These are phyloP conservation scores for Phytophthora ramorum DNA, from an alignment of 352 stramenopile species.

Conservation along the genomic window DNA sequence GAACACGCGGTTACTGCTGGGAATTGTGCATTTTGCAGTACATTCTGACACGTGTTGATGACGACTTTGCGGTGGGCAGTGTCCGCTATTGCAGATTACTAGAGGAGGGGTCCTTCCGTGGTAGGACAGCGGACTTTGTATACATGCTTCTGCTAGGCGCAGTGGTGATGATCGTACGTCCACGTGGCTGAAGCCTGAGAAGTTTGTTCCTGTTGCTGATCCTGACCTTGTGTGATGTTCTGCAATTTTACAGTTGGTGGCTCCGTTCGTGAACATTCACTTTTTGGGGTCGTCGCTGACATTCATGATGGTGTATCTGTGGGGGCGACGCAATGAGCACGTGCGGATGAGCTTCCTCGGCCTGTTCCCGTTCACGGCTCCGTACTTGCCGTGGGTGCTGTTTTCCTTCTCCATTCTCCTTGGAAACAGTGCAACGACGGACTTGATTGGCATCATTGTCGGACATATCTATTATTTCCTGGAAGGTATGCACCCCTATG, in stretches of 20 bases:
- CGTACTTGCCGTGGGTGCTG: constrained; percentile 98
- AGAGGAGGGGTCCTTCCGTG: constrained; percentile 98
- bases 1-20: background rate
- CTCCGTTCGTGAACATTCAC: constrained; percentile 96
- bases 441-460: constrained; percentile 99
- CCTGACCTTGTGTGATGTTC: background rate
- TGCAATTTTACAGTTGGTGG: constrained; percentile 76
- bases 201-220: background rate
- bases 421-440: constrained; percentile 95
- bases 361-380: constrained; percentile 98
- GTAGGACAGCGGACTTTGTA: constrained; percentile 97
- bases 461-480: constrained; percentile 99
- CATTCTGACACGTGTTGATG: constrained; percentile 7
- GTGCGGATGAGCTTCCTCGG: constrained; percentile 98
- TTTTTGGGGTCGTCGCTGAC: constrained; percentile 98
- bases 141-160: constrained; percentile 98
- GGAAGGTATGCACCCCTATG: constrained; percentile 69
- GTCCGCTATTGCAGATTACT: constrained; percentile 96
- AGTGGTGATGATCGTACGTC: constrained; percentile 92
- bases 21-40: background rate
- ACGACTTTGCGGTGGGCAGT: constrained; percentile 30
- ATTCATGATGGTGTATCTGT: constrained; percentile 99
- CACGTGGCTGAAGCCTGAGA: background rate
- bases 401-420: constrained; percentile 96
- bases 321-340: constrained; percentile 95